Evolutionary conservation across 805 yeast species (phyloP).

Genomic region (Hanseniaspora lachancei): DNA sequence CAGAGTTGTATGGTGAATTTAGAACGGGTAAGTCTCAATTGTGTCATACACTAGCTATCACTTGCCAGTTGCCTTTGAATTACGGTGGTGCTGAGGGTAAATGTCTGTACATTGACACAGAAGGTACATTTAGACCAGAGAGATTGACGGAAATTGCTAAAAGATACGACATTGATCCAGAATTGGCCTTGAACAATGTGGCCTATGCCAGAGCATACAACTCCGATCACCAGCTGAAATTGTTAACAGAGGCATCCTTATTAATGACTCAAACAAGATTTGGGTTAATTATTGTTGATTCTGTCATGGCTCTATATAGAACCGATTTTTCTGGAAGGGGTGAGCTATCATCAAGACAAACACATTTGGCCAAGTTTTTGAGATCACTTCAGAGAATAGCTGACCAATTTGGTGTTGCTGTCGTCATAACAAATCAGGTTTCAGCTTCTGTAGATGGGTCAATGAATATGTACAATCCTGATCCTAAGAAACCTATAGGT

Average conservation of each 20-base stretch:
- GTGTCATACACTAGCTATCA: constrained; percentile 92
- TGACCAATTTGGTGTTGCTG: constrained; percentile 96
- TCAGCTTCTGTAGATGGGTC: constrained; percentile 91
- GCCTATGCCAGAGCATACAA: constrained; percentile 96
- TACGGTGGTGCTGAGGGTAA: constrained; percentile 99
- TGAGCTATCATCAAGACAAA: constrained; percentile 86
- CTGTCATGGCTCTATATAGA: constrained; percentile 90
- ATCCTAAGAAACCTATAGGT: constrained; percentile 96
- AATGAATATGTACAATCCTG: constrained; percentile 66
- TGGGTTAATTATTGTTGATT: constrained; percentile 82
- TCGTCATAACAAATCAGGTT: constrained; percentile 89
- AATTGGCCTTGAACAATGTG: constrained; percentile 89
- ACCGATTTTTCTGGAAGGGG: constrained; percentile 94
- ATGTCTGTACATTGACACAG: constrained; percentile 90
- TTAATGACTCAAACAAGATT: constrained; percentile 95
- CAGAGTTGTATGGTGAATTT: constrained; percentile 93
- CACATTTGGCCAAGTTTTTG: constrained; percentile 87
- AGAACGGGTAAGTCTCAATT: constrained; percentile 95
- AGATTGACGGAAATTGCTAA: constrained; percentile 80
- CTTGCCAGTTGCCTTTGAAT: constrained; percentile 90
- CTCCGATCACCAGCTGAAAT: constrained; percentile 86
- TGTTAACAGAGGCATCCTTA: constrained; percentile 78
- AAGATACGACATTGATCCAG: constrained; percentile 81
- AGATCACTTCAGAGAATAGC: constrained; percentile 84
- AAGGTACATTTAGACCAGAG: constrained; percentile 90